Conservation (phyloP, 192 early-diverging fungal species). For the Chytriomyces hyalinus region DNA sequence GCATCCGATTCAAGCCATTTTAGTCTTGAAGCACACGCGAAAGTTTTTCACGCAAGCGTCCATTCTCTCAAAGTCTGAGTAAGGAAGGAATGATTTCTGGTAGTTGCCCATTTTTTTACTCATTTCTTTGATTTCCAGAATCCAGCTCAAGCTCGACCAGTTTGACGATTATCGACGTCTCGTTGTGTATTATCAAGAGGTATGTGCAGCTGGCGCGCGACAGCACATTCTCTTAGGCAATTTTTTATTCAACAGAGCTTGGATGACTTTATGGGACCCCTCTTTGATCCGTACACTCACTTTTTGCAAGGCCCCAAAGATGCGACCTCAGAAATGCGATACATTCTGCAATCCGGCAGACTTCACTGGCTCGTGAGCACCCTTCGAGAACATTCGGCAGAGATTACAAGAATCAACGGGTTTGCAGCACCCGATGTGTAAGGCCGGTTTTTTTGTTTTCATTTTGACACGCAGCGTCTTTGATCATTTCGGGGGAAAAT, state of each 20-base stretch:
- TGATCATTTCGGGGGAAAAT: background rate
- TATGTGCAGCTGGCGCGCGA: background rate
- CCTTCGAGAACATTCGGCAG: slow-evolving; percentile 1
- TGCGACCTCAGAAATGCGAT: slow-evolving; percentile 12
- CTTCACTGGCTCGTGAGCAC: slow-evolving; percentile 17
- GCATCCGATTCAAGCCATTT: background rate
- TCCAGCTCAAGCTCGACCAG: slow-evolving; percentile 12
- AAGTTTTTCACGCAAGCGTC: slow-evolving; percentile 7
- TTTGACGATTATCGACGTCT: slow-evolving; percentile 22
- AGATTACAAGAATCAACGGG: slow-evolving; percentile 9
- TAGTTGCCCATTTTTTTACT: background rate
- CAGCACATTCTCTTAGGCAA: background rate
- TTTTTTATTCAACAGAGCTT: slow-evolving; percentile 15
- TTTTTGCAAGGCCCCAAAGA: slow-evolving; percentile 28
- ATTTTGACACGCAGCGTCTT: background rate
- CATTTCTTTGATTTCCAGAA: background rate
- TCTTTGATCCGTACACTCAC: slow-evolving; percentile 29
- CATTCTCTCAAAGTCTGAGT: slow-evolving; percentile 7
- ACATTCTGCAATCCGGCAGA: slow-evolving; percentile 12
- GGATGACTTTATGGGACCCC: slow-evolving; percentile 36
- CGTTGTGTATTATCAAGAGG: slow-evolving; percentile 17
- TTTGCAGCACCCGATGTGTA: slow-evolving; percentile 23
- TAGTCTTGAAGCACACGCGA: background rate
- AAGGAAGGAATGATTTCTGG: background rate
- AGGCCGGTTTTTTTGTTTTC: slow-evolving; percentile 1